Conservation (phyloP, 768 basidiomycete genomes). For the Hebeloma cylindrosporum region DNA sequence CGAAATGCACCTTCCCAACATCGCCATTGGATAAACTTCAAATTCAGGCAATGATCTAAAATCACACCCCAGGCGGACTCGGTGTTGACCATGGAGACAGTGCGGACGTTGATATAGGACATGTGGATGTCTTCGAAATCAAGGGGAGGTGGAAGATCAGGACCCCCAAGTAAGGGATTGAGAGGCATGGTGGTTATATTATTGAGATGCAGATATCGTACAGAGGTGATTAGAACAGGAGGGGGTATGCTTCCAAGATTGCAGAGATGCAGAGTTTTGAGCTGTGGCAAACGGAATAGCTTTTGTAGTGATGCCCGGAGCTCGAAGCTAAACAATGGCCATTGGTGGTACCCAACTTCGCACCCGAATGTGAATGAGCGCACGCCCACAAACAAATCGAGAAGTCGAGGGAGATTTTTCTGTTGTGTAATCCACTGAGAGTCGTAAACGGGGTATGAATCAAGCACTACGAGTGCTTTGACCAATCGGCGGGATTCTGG, state of each 20-base stretch:
- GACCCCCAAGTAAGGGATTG: background rate
- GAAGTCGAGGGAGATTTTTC: slow-evolving; percentile 9
- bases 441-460: slow-evolving; percentile 22
- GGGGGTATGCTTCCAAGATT: slow-evolving; percentile 18
- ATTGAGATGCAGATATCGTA: slow-evolving; percentile 14
- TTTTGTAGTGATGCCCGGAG: slow-evolving; percentile 11
- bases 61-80: slow-evolving; percentile 17
- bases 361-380: slow-evolving; percentile 16
- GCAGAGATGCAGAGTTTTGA: slow-evolving; percentile 13
- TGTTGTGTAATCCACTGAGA: slow-evolving; percentile 23
- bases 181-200: slow-evolving; percentile 9
- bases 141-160: background rate
- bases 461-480: slow-evolving; percentile 15
- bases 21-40: slow-evolving; percentile 22
- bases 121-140: background rate
- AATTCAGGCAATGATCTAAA: slow-evolving; percentile 8
- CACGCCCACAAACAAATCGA: slow-evolving; percentile 10
- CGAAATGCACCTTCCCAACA: slow-evolving; percentile 21
- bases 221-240: slow-evolving; percentile 8
- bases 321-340: slow-evolving; percentile 10
- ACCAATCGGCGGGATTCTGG: slow-evolving; percentile 10
- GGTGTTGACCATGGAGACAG: slow-evolving; percentile 16
- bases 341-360: slow-evolving; percentile 20
- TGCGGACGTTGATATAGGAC: slow-evolving; percentile 17
- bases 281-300: slow-evolving; percentile 9